phyloP scores from a whole-genome alignment of 2,329 filamentous ascomycete species.

The Coniochaeta sp. region DNA sequence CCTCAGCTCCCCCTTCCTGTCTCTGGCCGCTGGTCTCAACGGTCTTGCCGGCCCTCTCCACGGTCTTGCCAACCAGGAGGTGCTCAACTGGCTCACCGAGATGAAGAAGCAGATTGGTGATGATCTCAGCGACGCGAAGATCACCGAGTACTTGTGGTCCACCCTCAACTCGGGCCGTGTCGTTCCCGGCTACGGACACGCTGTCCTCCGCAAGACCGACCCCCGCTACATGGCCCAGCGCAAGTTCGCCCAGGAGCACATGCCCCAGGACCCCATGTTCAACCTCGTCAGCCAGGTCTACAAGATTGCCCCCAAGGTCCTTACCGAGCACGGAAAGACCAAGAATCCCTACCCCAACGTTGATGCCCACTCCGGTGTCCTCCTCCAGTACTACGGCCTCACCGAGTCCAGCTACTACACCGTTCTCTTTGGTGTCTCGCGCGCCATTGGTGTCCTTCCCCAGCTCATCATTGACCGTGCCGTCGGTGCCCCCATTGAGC shows the following conservation, averaged over 20 bases:
- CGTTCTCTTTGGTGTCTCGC: slow-evolving; percentile 96
- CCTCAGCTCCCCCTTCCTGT: slow-evolving; percentile 95
- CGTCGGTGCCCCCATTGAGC: slow-evolving; percentile 92
- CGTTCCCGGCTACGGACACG: slow-evolving; percentile 96
- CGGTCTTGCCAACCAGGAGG: slow-evolving; percentile 99
- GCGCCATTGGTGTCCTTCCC: slow-evolving; percentile 95
- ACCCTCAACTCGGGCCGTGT: slow-evolving; percentile 94
- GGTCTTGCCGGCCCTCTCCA: slow-evolving; percentile 97
- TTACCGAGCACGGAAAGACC: slow-evolving; percentile 99
- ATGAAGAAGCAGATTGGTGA: slow-evolving; percentile 95
- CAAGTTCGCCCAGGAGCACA: slow-evolving; percentile 87
- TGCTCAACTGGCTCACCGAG: slow-evolving; percentile 97
- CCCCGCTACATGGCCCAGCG: slow-evolving; percentile 98
- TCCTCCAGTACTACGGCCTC: slow-evolving; percentile 98
- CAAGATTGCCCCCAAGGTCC: slow-evolving; percentile 97
- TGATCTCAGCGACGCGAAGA: slow-evolving; percentile 91
- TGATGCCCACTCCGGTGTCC: slow-evolving; percentile 96
- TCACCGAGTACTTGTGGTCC: slow-evolving; percentile 98
- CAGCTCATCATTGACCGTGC: slow-evolving; percentile 99
- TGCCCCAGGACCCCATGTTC: slow-evolving; percentile 98
- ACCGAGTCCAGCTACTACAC: slow-evolving; percentile 99
- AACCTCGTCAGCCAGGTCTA: slow-evolving; percentile 99
- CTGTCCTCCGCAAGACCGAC: slow-evolving; percentile 98
- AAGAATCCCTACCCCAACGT: slow-evolving; percentile 99
- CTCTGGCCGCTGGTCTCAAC: slow-evolving; percentile 91